These are phyloP conservation scores for Musa troglodytarum DNA, from an alignment of 176 grass and related monocot species.

Conservation along the genomic window DNA sequence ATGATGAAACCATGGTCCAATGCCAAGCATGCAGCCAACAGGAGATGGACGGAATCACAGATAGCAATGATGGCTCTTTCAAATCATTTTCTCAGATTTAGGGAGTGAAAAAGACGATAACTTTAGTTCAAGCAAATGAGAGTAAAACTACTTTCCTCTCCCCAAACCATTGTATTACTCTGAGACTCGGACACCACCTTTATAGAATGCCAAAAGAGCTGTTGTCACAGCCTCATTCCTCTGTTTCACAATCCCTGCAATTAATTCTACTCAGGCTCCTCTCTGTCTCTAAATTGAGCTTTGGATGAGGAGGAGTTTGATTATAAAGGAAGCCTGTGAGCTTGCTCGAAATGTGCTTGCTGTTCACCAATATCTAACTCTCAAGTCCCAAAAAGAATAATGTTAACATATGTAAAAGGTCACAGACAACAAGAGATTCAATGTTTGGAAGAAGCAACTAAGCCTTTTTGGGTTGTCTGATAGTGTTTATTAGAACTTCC, in stretches of 20 bases:
- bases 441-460: slow-evolving; percentile 2
- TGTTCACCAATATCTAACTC: slow-evolving; percentile 3
- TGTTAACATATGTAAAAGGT: not conserved
- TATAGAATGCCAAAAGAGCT: not conserved
- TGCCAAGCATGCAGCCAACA: slow-evolving; percentile 2
- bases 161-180: not conserved
- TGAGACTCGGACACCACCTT: not conserved
- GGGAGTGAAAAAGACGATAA: not conserved
- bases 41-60: slow-evolving; percentile 1
- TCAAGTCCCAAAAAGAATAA: slow-evolving; percentile 13
- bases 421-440: not conserved
- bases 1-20: not conserved
- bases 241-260: not conserved
- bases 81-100: not conserved
- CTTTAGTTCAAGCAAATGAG: slow-evolving; percentile 11
- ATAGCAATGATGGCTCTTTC: not conserved
- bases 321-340: not conserved
- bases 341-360: not conserved
- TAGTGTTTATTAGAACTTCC: too few species aligned
- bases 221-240: not conserved
- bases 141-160: not conserved
- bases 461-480: not conserved
- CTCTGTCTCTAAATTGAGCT: not conserved
- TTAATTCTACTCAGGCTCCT: not conserved
- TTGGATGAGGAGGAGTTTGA: not conserved